Conservation (phyloP, 163 green algal genomes). For the Scenedesmus sp. region DNA sequence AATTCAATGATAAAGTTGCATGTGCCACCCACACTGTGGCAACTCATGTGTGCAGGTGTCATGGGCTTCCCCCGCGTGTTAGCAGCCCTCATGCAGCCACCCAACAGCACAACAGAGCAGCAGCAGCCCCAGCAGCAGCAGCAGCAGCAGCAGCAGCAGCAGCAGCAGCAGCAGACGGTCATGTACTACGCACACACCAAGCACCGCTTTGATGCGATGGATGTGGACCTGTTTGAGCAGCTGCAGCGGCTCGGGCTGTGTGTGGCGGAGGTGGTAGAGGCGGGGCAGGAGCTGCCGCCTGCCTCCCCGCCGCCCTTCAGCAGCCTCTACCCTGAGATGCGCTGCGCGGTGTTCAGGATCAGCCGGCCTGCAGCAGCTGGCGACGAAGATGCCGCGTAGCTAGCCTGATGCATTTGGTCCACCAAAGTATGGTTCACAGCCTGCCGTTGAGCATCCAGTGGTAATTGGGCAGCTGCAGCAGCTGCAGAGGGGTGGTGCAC, state of each 20-base stretch:
- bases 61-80: constrained; percentile 27
- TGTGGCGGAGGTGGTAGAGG: constrained; percentile 63
- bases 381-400: not conserved
- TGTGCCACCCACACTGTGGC: not conserved
- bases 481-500: no score
- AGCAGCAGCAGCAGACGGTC: constrained; percentile 5
- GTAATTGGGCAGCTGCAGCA: no score
- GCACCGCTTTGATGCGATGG: constrained; percentile 63
- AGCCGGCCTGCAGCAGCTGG: constrained; percentile 10
- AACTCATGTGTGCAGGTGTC: not conserved
- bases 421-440: no score
- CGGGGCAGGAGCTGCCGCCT: constrained; percentile 42
- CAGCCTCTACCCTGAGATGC: constrained; percentile 72
- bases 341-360: constrained; percentile 71
- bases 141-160: constrained; percentile 26
- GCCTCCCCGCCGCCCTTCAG: constrained; percentile 61
- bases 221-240: constrained; percentile 65
- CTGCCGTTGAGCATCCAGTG: no score
- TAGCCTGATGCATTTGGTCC: no score
- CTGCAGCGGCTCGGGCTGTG: constrained; percentile 56
- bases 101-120: not conserved
- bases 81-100: constrained; percentile 25
- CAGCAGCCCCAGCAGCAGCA: constrained; percentile 26
- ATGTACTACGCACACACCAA: constrained; percentile 76
- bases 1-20: not conserved